phyloP scores from a whole-genome alignment of 805 yeast species.

The Kodamaea sagamina region DNA sequence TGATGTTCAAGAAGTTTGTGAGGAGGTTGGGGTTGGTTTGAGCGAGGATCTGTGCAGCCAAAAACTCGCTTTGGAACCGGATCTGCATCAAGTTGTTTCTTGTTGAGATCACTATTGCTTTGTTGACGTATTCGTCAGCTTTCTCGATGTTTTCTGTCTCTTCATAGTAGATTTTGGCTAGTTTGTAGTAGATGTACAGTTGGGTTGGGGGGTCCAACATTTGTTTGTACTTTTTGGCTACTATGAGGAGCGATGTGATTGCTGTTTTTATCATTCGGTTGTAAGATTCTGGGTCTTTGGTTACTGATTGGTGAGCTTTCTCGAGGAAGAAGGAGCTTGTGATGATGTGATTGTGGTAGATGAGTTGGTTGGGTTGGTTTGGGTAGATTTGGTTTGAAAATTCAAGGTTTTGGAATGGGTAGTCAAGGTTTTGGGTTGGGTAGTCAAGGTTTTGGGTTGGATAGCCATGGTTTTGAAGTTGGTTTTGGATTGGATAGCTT shows the following conservation, averaged over 20 bases:
- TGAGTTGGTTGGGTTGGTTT: background rate
- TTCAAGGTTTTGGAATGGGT: no score
- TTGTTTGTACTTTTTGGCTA: constrained; percentile 28
- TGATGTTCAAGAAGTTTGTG: constrained; percentile 32
- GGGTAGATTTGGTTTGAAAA: background rate
- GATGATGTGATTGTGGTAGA: constrained; percentile 18
- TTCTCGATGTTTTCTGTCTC: constrained; percentile 45
- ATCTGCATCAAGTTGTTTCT: constrained; percentile 27
- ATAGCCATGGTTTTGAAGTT: no score
- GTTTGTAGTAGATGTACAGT: constrained; percentile 33
- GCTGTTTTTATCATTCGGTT: constrained; percentile 35
- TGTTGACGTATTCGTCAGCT: constrained; percentile 43
- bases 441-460: no score
- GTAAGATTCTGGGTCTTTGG: constrained; percentile 17
- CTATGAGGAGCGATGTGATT: constrained; percentile 37
- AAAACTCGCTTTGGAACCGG: constrained; percentile 34
- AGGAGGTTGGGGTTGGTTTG: constrained; percentile 25
- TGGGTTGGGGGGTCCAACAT: constrained; percentile 33
- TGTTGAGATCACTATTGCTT: constrained; percentile 30
- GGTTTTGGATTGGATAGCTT: no score
- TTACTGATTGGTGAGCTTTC: constrained; percentile 23
- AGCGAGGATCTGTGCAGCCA: constrained; percentile 41
- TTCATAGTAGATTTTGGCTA: constrained; percentile 38
- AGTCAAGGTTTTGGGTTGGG: no score
- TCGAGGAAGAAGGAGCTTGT: constrained; percentile 18